Evolutionary conservation across 1,284 basidiomycete genomes (phyloP), one percentile per base, ranked within the genome.

Genomic region (Cutaneotrichosporon sp.): DNA sequence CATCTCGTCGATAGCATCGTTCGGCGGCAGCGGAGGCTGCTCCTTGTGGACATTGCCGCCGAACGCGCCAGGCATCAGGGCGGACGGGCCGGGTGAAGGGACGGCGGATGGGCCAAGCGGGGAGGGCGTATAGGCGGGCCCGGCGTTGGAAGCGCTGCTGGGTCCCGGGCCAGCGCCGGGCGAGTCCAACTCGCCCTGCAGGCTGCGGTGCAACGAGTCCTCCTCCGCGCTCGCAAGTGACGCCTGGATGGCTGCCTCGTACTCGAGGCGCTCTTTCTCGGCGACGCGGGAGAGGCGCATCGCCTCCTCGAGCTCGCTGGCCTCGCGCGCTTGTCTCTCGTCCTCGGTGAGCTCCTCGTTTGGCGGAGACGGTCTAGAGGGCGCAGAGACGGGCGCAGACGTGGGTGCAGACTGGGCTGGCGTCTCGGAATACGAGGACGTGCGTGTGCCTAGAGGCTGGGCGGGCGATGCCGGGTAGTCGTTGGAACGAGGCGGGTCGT

Each of bases 301-400:
- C 2, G 75, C 77, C 64, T 79, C 77, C 20, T 74, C 76, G 24
- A 76, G 63, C 56, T 75, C 69, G 42, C 71, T 73, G 58, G 76
- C 74, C 56, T 79, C 77, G 60, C 72, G 70, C 13, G 69, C 68
- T n/a, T 65, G 58, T 14, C 68, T 62, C 56, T 73, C 69, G 43
- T 73, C 71, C 1, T 62, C 56, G 3, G 47, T 36, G 29, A 29
- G 10, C 49, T 54, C 34, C 29, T 29, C 31, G 10, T 20, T 55
- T 22, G 10, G 47, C 10, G 8, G 22, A 4, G 18, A 22, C 9
- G 20, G 22, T 46, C 45, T 14, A 29, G 38, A 13, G n/a, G 42
- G 42, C 27, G 38, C 20, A 29, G 51, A 10, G 27, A n/a, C n/a
- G n/a, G n/a, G n/a, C n/a, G n/a, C n/a, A n/a, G n/a, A n/a, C n/a